Base-by-base conservation (phyloP, 2,329 filamentous ascomycete genomes). In the Talaromyces rugulosus region DNA sequence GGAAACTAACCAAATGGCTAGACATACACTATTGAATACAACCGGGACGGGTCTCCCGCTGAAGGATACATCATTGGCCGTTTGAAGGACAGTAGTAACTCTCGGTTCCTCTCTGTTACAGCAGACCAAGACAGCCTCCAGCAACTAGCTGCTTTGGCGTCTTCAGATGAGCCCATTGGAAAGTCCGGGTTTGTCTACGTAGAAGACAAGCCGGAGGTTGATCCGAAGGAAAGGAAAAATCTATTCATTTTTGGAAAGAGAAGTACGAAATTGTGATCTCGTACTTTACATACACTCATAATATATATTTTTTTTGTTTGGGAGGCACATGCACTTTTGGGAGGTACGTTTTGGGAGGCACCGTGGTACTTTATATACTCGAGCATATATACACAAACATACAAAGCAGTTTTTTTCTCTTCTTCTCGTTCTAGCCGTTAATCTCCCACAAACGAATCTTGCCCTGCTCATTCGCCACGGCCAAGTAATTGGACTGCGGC, bases 361-460 rank as follows among this genome's bases (percentile, higher is more conserved):
- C 23, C 16, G n/a, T 47, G 42, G 18, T 47, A 47, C 42, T 16
- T 8, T 23, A 47, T 47, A 47, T 27, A 47, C 14, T 47, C 23
- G 44, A 47, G 44, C 44, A 47, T 47, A 47, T 47, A 47, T 53
- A 53, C 44, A 28, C 30, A 31, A 31, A 53, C 30, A 53, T 31
- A 53, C 50, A 53, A n/a, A 28, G 18, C 30, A 31, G 50, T 53
- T 16, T 30, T 7, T 16, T 1, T 18, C 3, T 36, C 4, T 47
- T 5, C 42, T 23, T 47, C 42, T 18, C 14, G 14, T 34, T 33
- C 27, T 56, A 62, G 18, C 61, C 61, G 18, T 50, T 59, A 67
- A 96, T 91, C 79, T 97, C 92, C 92, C 94, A 99, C 73, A 97
- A 75, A 65, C 91, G 85, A 65, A 98, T 90, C 79, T 92, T 93